Base-by-base conservation (phyloP, 2,329 filamentous ascomycete genomes). In the Fusarium torreyae region DNA sequence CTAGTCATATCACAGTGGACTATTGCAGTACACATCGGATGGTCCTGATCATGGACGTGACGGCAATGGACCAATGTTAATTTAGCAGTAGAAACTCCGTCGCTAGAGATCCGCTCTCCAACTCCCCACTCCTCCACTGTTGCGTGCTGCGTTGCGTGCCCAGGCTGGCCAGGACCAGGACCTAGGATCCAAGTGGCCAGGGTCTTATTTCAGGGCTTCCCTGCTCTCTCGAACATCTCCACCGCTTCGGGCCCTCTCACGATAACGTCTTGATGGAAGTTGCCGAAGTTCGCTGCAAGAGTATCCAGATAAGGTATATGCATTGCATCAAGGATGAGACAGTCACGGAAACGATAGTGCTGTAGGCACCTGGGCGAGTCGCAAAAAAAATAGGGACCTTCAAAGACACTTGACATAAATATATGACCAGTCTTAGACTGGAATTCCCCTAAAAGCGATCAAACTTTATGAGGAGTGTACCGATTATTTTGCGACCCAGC, bases 131-230 rank as follows among this genome's bases (percentile, higher is more conserved):
- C 58, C 52, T 64, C 60, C 52, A 39, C 62, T 65, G 62, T 65
- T 65, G 62, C 60, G 62, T 65, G 60, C 62, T 65, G 62, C 20
- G 60, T 65, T 65, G 62, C 62, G 60, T 65, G 62, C 62, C 61
- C 51, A 42, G 52, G 44, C 28, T 17, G 40, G 57, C 38, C 44
- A 44, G 51, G 26, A 38, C 45, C 39, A 58, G 52, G 39, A 22
- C 58, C 14, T 31, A 36, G 40, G 26, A 22, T 40, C 34, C 28
- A 31, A 48, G 46, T 38, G 42, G 44, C 62, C 15, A 43, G 50
- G 49, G 22, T n/a, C 38, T 43, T 10, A n/a, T 56, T 64, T 34
- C 50, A 66, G 50, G 57, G 51, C 33, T 44, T 39, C 33, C 48
- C 44, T 57, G 57, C 48, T 38, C 26, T 36, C 36, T 31, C 49